Percentiles rank a stretch among this genome's conserved stretches.
Evolutionary conservation across 306 rosid species (phyloP).

Genomic region (Vigna unguiculata): DNA sequence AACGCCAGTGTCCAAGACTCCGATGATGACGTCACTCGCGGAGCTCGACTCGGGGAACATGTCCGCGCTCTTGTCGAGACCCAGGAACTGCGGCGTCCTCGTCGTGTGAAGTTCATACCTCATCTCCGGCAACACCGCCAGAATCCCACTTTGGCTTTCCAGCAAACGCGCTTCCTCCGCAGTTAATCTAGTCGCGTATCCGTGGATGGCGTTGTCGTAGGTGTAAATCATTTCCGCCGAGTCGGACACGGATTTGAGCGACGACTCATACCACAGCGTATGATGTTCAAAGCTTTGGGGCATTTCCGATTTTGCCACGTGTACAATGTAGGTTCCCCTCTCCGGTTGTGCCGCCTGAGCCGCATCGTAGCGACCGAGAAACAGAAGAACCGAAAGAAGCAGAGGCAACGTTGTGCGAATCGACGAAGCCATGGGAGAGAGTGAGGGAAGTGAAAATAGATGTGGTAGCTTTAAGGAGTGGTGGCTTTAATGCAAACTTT

Average conservation of each 20-base stretch:
- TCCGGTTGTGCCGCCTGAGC: conserved; percentile 40
- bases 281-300: conserved; percentile 80
- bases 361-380: conserved; percentile 35
- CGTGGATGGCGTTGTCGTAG: conserved; percentile 78
- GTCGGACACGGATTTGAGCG: conserved; percentile 63
- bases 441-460: background rate
- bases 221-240: conserved; percentile 84
- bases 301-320: conserved; percentile 77
- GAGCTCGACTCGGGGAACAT: conserved; percentile 58
- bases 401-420: background rate
- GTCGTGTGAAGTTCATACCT: conserved; percentile 90
- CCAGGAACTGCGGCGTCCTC: conserved; percentile 88
- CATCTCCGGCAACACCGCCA: conserved; percentile 71
- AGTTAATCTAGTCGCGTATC: conserved; percentile 76
- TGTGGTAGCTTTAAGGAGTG: background rate
- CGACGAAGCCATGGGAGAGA: conserved; percentile 24
- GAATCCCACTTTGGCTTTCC: conserved; percentile 61
- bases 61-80: conserved; percentile 59
- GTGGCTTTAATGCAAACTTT: background rate
- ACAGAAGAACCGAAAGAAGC: conserved; percentile 13
- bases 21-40: conserved; percentile 62
- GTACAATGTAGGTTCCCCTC: conserved; percentile 76
- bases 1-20: conserved; percentile 82
- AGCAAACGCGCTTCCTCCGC: conserved; percentile 65
- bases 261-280: conserved; percentile 78